Base-by-base conservation (phyloP, 495 filamentous ascomycete species). In the Letharia columbiana region DNA sequence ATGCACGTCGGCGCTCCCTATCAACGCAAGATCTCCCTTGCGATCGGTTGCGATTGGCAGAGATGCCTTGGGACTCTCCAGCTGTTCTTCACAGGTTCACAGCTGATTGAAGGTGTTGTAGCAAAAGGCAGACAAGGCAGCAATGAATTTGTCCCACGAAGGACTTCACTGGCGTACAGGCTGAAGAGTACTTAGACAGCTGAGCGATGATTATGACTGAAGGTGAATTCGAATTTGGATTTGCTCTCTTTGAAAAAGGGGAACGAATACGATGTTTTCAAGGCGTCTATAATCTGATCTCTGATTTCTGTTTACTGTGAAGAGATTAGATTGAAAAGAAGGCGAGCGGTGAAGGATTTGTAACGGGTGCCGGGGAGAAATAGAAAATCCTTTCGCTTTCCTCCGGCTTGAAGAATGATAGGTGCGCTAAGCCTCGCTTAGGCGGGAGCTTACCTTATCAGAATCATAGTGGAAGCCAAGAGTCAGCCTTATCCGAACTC, bases 21-120 rank as follows among this genome's bases (percentile, higher is more conserved):
- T 17, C 5, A 17, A 56, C 35, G 52, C 52, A 35, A 56, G 52
- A 56, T 56, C 52, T 56, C 8, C 13, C 52, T 56, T 56, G 52
- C 52, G 52, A 56, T 56, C 28, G 12, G 12, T 33, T 56, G 52
- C 52, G 52, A 56, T 56, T 56, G 52, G 52, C 6, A 56, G 31
- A 33, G 52, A 56, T 56, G 23, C 28, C 6, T 56, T 56, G 52
- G 28, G 28, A 56, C 31, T 33, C 35, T 17, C 10, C 28, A 33
- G 28, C 28, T 33, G 0, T 33, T 33, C 13, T 33, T 18, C 15
- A 28, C 23, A 4, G 37, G 4, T 39, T 39, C 37, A 4, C 31
- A 35, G 31, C 52, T 35, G 23, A 35, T 11, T 4, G 50, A 0
- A 15, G 11, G 3, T 54, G 2, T 20, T 20, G n/a, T 28, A 9